Base-by-base conservation (phyloP, 2,329 filamentous ascomycete species). In the Tolypocladium pustulatum region DNA sequence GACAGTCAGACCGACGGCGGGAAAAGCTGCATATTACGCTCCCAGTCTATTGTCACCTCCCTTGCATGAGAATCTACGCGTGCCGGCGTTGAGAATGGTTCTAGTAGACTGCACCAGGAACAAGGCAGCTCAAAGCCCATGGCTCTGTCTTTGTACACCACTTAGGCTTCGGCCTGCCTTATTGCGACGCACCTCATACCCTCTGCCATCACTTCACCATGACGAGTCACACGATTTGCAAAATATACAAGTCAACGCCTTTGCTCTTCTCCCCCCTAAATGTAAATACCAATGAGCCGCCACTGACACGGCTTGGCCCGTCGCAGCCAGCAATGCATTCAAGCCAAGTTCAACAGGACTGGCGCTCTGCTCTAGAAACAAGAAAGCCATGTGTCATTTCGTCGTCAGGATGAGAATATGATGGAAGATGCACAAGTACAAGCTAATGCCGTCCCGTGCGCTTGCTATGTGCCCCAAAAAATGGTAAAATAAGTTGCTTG, bases 341-440 rank as follows among this genome's bases (percentile, higher is more conserved):
- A n/a, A 36, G 4, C 49, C 30, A 22, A 53, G 34, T 22, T 30
- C 49, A 36, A 36, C 30, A 15, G 49, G 30, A 55, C 56, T 27
- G 51, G 56, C 43, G 60, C 62, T 61, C 46, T 56, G 58, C 58
- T 64, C 62, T 62, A 61, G 56, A 61, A 30, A 61, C 61, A 59
- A 60, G 52, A 61, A 60, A 57, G 58, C 60, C 60, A 60, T 41
- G 37, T 56, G 58, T 64, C 61, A 58, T 63, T 59, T 64, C 62
- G 62, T 63, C 62, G 57, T 64, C 52, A 63, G 55, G 54, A 51
- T 53, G 49, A 58, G 49, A 55, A 46, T 57, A 52, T 49, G 55
- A 57, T 32, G 57, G 61, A 46, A 62, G 27, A 59, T 55, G 58
- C 56, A 41, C 51, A n/a, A 55, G 40, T 20, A 43, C 22, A 58